Evolutionary conservation across 2,329 filamentous ascomycete species (phyloP), one percentile per base, ranked within the genome.

Genomic region (Fusarium illudens): DNA sequence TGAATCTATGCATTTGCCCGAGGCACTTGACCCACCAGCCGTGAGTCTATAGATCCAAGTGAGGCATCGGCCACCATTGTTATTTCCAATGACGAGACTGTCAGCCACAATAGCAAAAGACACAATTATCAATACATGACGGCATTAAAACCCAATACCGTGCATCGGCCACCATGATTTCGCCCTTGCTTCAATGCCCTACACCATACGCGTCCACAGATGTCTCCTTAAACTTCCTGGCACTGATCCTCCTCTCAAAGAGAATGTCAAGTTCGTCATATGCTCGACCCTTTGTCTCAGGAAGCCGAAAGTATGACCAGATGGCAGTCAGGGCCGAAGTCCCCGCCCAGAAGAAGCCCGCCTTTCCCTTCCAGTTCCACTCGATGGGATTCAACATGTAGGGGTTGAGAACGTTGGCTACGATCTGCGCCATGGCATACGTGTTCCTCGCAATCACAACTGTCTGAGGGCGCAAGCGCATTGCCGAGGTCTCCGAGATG

Each of bases 391-490:
- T 79, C 1, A 77, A 67, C 71, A 79, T 75, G 32, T 77, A 77
- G 0, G 77, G 77, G 2, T 75, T 77, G 0, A 75, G 72, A 0
- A 77, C 71, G 1, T 69, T 74, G 25, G 75, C 77, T 33, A 75
- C 34, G 2, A 79, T 77, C 4, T 73, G 66, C 4, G 71, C 32
- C 11, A 75, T 55, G 17, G 62, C 73, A 32, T 78, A 76, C 0
- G 75, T 72, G 1, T 74, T 74, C 4, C 80, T 77, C 0, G 78
- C 81, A 3, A 82, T 63, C 0, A 81, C 81, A 3, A 83, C 78
- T 0, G 80, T 82, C 65, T 83, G 79, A 4, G 80, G 79, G 1
- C 81, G 75, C 15, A 83, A 73, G 13, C 80, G 78, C 0, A 79
- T 80, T 0, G 80, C 79, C 0, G 79, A 79, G 2, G 79, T 77